Evolutionary conservation across 768 basidiomycete species (phyloP).

Genomic region (Lentinula lateritia): DNA sequence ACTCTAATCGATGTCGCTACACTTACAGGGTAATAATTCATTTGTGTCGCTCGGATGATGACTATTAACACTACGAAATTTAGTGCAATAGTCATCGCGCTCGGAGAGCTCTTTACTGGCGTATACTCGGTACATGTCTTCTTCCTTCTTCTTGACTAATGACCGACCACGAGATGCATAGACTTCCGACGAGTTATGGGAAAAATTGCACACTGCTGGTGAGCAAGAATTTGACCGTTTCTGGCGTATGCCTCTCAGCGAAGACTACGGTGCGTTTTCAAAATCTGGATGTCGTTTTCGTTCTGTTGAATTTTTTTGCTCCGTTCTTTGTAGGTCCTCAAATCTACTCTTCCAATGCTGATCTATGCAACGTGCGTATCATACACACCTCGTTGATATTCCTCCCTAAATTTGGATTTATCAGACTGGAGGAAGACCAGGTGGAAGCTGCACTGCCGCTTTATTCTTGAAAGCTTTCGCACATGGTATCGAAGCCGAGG

Average conservation of each 20-base stretch:
- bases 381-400: neutral
- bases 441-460: slow-evolving; percentile 75
- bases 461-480: slow-evolving; percentile 84
- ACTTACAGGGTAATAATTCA: slow-evolving; percentile 56
- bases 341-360: slow-evolving; percentile 74
- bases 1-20: slow-evolving; percentile 87
- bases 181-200: slow-evolving; percentile 76
- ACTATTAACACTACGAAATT: slow-evolving; percentile 3
- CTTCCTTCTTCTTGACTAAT: neutral
- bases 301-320: no score
- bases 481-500: slow-evolving; percentile 61
- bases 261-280: slow-evolving; percentile 45
- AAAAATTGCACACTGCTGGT: slow-evolving; percentile 61
- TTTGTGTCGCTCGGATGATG: no score
- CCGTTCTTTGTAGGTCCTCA: slow-evolving; percentile 35
- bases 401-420: slow-evolving; percentile 4
- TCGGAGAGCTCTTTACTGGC: slow-evolving; percentile 74
- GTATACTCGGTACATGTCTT: slow-evolving; percentile 60
- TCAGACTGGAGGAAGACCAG: slow-evolving; percentile 69
- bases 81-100: slow-evolving; percentile 66
- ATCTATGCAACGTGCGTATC: slow-evolving; percentile 64
- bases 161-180: slow-evolving; percentile 16
- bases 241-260: slow-evolving; percentile 89
- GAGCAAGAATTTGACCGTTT: slow-evolving; percentile 74
- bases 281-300: neutral